Evolutionary conservation across 768 basidiomycete genomes (phyloP).

Genomic region (Mrakia blollopis): DNA sequence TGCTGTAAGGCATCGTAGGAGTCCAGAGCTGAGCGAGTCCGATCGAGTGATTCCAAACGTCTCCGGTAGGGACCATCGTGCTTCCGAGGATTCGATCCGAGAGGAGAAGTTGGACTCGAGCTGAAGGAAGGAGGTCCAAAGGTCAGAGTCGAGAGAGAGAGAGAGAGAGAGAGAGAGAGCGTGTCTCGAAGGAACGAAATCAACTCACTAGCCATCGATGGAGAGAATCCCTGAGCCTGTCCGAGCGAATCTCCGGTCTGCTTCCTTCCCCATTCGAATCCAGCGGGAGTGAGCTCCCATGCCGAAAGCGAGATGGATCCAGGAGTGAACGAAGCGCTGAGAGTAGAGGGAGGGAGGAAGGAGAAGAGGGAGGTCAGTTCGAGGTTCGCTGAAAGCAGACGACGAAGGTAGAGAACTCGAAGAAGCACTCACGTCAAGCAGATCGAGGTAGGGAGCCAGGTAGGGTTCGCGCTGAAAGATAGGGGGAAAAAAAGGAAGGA

Average conservation of each 20-base stretch:
- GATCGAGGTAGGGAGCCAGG: constrained; percentile 89
- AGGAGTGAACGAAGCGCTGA: constrained; percentile 74
- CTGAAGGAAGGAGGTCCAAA: constrained; percentile 23
- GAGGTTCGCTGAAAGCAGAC: background rate
- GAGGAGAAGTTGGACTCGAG: constrained; percentile 77
- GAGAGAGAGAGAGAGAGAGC: no score
- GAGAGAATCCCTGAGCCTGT: constrained; percentile 25
- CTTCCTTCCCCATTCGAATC: constrained; percentile 98
- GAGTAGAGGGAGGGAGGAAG: background rate
- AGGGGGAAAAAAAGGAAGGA: background rate
- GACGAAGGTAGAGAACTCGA: background rate
- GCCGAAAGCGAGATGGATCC: constrained; percentile 94
- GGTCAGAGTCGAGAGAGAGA: constrained; percentile 46
- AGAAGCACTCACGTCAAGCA: constrained; percentile 64
- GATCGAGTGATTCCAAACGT: constrained; percentile 94
- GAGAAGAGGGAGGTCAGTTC: background rate
- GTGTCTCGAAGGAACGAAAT: constrained; percentile 86
- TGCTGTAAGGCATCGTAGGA: constrained; percentile 69
- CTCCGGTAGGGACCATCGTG: constrained; percentile 89
- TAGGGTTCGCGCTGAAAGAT: constrained; percentile 55
- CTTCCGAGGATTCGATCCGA: constrained; percentile 95
- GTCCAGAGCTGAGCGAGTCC: constrained; percentile 86
- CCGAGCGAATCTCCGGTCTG: constrained; percentile 67
- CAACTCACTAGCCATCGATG: constrained; percentile 50
- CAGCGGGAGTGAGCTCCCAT: constrained; percentile 80